Conservation (phyloP, 202 grass and related monocot species). For the Panicum virgatum region DNA sequence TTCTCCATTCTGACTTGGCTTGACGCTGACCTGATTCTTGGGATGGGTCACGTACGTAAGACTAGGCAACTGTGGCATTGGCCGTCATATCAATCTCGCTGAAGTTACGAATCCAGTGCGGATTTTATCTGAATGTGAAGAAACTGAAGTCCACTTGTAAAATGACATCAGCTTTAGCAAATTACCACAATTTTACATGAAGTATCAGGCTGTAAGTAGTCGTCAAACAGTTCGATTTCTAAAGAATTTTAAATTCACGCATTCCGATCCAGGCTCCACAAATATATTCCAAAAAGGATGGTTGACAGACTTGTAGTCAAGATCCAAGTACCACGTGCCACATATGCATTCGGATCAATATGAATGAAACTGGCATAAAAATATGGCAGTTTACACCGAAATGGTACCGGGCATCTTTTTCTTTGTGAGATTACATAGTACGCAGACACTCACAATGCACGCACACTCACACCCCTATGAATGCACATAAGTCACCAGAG, state of each 20-base stretch:
- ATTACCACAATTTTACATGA: not conserved
- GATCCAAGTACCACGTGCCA: not conserved
- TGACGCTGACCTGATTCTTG: constrained; percentile 36
- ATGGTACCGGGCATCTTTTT: not conserved
- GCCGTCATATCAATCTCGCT: not conserved
- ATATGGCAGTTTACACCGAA: not conserved
- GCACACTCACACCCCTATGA: too few species aligned
- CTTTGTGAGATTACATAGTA: too few species aligned
- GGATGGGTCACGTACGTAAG: not conserved
- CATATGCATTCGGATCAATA: not conserved
- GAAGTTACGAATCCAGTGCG: not conserved
- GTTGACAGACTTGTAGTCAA: not conserved
- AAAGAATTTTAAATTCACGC: not conserved
- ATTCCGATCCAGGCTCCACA: not conserved
- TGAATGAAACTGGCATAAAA: not conserved
- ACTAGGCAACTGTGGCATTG: not conserved
- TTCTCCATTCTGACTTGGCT: constrained; percentile 23
- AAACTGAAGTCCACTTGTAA: not conserved
- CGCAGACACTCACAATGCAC: too few species aligned
- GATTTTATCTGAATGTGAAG: constrained; percentile 20
- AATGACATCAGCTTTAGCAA: not conserved
- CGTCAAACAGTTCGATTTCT: not conserved
- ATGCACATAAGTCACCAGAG: too few species aligned
- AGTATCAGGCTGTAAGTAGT: not conserved
- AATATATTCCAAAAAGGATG: not conserved